Evolutionary conservation across 1,284 basidiomycete species (phyloP).

Genomic region (Anthracocystis setariae): DNA sequence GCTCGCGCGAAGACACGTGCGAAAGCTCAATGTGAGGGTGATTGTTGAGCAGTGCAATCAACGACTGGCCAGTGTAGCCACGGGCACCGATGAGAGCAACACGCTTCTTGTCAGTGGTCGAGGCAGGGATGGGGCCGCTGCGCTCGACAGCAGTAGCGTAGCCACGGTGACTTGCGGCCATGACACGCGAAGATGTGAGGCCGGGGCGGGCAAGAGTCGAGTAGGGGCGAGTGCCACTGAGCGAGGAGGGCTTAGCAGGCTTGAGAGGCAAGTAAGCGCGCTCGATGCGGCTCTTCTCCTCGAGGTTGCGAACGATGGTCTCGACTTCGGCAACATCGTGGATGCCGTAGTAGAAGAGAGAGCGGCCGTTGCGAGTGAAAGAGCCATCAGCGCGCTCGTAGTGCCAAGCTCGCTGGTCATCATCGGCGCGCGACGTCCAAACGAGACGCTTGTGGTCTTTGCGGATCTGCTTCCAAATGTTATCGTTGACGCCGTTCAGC

Average conservation of each 20-base stretch:
- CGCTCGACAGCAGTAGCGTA: conserved; percentile 71
- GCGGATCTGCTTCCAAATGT: conserved; percentile 93
- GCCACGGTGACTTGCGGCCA: conserved; percentile 47
- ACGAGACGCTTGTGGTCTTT: conserved; percentile 94
- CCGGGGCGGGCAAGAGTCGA: conserved; percentile 64
- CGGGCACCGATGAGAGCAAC: conserved; percentile 96
- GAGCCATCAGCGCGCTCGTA: conserved; percentile 97
- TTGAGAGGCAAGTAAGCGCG: conserved; percentile 90
- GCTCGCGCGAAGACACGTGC: conserved; percentile 94
- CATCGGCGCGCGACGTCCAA: conserved; percentile 94
- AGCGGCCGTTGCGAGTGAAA: conserved; percentile 90
- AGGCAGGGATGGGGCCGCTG: conserved; percentile 69
- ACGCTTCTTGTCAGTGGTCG: conserved; percentile 78
- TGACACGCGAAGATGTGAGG: conserved; percentile 70
- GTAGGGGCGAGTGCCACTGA: conserved; percentile 56
- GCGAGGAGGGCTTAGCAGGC: conserved; percentile 74
- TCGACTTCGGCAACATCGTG: conserved; percentile 93
- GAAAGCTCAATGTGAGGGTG: conserved; percentile 89
- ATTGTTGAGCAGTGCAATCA: conserved; percentile 82
- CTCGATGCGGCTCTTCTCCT: conserved; percentile 84
- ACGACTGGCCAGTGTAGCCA: conserved; percentile 92
- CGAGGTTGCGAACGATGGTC: conserved; percentile 77
- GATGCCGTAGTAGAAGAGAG: conserved; percentile 97
- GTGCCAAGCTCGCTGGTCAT: conserved; percentile 96
- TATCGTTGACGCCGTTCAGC: conserved; percentile 94